Evolutionary conservation across 805 yeast genomes (phyloP), one percentile per base, ranked within the genome.

Genomic region (Candida coquimbonensis): DNA sequence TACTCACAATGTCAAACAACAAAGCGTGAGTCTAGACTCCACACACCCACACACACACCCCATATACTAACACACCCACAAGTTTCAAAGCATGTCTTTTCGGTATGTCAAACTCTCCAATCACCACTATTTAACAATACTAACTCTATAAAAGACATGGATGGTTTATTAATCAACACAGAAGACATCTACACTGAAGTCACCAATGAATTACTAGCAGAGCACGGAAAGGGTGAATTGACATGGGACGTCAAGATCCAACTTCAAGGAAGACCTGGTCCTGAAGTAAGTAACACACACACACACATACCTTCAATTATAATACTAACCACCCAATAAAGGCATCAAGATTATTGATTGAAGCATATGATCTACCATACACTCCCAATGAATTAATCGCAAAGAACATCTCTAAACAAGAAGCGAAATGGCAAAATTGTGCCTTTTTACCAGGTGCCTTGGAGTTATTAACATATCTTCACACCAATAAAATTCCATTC

Each of bases 231-330:
- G 58, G 95, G 95, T 0, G 83, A 86, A 2, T 73, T 85, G 52
- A 83, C 93, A 0, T 91, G 98, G 97, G 95, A 87, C 52, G 77
- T 90, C 42, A 93, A 93, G 65, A 72, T 88, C 50, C 74, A 83
- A 52, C 67, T 93, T 26, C 98, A 93, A 68, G 99, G 99, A 1
- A 72, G 87, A 38, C 97, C 98, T 1, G 97, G 96, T 0, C 75
- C 80, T 1, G 83, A 75, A 35, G 57, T 54, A 14, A 34, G 55
- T 38, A 17, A 9, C 17, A 4, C 7, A 9, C 29, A 9, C 14
- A 11, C 11, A 21, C 24, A 11, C 14, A 17, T 17, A 17, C 9
- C 9, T n/a, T n/a, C 12, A 34, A 16, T 33, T 24, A 29, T 27
- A 27, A 8, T 13, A 32, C 37, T 34, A 34, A 43, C 43, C 16